These are phyloP conservation scores for Xylaria curta DNA, from an alignment of 495 filamentous ascomycete species.

Conservation along the genomic window DNA sequence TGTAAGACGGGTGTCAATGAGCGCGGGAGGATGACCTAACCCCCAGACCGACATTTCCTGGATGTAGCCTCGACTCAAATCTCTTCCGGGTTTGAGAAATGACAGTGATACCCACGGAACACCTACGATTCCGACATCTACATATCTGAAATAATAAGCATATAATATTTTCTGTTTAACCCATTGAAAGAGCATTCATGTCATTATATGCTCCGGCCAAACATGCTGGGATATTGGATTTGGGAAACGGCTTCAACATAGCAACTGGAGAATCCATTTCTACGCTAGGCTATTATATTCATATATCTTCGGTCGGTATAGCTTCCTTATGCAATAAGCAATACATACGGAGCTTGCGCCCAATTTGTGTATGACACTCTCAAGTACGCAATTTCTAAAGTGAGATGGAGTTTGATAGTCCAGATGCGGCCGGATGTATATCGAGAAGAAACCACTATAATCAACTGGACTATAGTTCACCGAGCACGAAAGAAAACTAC, in stretches of 20 bases:
- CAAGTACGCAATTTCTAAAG: background rate
- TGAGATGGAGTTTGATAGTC: background rate
- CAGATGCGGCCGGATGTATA: background rate
- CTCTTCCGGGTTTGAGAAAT: background rate
- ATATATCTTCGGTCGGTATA: background rate
- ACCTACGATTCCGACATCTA: background rate
- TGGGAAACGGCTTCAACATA: background rate
- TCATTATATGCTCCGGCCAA: background rate
- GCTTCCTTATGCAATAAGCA: background rate
- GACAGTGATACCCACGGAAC: background rate
- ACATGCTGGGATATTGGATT: background rate
- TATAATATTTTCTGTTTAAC: no score
- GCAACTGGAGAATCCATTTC: background rate
- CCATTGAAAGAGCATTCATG: no score
- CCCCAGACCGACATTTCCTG: background rate
- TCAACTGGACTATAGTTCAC: background rate
- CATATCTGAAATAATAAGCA: background rate
- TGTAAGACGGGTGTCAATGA: background rate
- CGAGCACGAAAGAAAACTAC: no score
- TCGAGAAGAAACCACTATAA: background rate
- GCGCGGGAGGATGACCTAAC: background rate
- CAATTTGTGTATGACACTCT: background rate
- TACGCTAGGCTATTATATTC: background rate
- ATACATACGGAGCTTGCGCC: background rate
- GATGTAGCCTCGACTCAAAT: background rate